phyloP scores from a whole-genome alignment of 1,284 basidiomycete genomes.

The Ganoderma lingzhi region DNA sequence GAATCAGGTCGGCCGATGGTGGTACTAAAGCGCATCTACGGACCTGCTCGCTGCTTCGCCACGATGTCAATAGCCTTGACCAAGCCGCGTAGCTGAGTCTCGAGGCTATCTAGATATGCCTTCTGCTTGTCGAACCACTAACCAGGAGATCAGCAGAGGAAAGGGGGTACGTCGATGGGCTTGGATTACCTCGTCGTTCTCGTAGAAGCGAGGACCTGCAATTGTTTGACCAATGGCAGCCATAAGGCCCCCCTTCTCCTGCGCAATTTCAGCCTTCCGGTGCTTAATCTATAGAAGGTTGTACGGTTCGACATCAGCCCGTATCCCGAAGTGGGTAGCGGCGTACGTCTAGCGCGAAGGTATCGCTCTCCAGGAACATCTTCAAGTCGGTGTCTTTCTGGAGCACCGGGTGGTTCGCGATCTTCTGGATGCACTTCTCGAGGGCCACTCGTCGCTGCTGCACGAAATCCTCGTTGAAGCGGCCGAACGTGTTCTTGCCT shows the following conservation, averaged over 20 bases:
- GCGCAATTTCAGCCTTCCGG: slow-evolving; percentile 76
- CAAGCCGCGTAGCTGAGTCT: slow-evolving; percentile 87
- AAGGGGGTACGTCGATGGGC: not conserved
- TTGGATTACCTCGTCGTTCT: slow-evolving; percentile 84
- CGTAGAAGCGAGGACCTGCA: slow-evolving; percentile 87
- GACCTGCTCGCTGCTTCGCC: slow-evolving; percentile 81
- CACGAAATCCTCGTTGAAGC: slow-evolving; percentile 91
- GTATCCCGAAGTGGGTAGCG: not conserved
- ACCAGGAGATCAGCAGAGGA: not conserved
- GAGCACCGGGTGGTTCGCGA: slow-evolving; percentile 87
- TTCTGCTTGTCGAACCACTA: slow-evolving; percentile 96
- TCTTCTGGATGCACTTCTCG: slow-evolving; percentile 91
- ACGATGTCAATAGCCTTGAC: slow-evolving; percentile 88
- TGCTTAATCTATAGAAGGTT: slow-evolving; percentile 77
- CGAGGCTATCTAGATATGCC: slow-evolving; percentile 87
- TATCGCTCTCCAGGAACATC: slow-evolving; percentile 90
- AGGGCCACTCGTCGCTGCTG: slow-evolving; percentile 84
- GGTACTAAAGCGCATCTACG: slow-evolving; percentile 22
- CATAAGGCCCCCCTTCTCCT: slow-evolving; percentile 82
- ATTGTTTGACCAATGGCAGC: slow-evolving; percentile 82
- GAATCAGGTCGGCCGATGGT: slow-evolving; percentile 1
- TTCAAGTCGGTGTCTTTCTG: slow-evolving; percentile 86
- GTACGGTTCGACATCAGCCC: not conserved
- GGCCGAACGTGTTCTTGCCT: slow-evolving; percentile 92
- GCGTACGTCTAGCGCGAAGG: slow-evolving; percentile 82